Evolutionary conservation across 495 filamentous ascomycete species (phyloP), one percentile per base, ranked within the genome.

Genomic region (Hypoxylon intermedium): DNA sequence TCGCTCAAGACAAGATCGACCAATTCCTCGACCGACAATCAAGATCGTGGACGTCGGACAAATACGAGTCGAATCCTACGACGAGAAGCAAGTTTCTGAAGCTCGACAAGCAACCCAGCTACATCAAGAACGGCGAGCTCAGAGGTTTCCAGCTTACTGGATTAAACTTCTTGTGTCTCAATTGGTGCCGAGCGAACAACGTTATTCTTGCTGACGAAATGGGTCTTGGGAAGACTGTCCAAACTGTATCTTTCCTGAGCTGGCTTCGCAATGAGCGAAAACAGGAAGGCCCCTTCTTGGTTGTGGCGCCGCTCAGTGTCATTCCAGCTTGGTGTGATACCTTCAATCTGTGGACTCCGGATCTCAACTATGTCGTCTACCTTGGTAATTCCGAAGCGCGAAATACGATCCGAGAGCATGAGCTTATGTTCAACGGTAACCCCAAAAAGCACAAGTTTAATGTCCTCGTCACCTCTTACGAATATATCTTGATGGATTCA

Each of bases 261-360:
- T 98, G 95, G 93, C 82, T 99, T 58, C 89, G 92, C n/a, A 93
- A 97, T 76, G 88, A 91, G 37, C 81, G 93, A 51, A 80, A 80
- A 42, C 95, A 98, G 67, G 87, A 98, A 74, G 94, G 94, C 0
- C 94, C 94, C 0, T 98, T 97, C 74, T 83, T 99, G 28, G 92
- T 97, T 36, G 91, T 99, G 19, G 94, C 96, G 9, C 94, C 94
- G 2, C 80, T 98, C 21, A 96, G 93, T 16, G 97, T 95, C 13
- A 93, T 99, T 75, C 93, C 94, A 7, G 90, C 94, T 9, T 99
- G 94, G 94, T 92, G 90, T 6, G 95, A 98, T 61, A 99, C 94
- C 0, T 95, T 99, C 73, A 94, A 97, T 69, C 77, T 90, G 57
- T 99, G 94, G 94, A 87, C 94, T 4, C 94, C 94, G 0, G 94